These are phyloP conservation scores for Copromyces sp. DNA, from an alignment of 495 filamentous ascomycete species.

Conservation along the genomic window DNA sequence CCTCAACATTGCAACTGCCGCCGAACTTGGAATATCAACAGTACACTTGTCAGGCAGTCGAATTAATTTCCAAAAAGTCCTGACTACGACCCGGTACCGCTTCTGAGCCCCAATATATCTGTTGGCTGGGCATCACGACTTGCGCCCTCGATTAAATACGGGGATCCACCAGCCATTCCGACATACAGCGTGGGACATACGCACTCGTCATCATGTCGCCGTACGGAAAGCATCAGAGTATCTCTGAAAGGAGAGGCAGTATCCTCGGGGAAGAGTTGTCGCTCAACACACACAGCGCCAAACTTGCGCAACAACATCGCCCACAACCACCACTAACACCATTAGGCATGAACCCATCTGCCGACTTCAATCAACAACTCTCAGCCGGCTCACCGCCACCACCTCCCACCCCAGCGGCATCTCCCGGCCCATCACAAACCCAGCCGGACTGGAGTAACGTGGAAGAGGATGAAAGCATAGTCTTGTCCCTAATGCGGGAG, in stretches of 20 bases:
- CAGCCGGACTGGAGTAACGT: slow-evolving; percentile 44
- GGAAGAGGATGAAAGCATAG: slow-evolving; percentile 42
- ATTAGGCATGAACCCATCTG: slow-evolving; percentile 43
- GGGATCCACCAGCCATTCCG: background rate
- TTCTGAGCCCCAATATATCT: background rate
- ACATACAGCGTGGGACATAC: background rate
- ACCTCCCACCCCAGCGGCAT: slow-evolving; percentile 47
- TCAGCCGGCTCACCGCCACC: slow-evolving; percentile 42
- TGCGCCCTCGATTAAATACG: slow-evolving; percentile 1
- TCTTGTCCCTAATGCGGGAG: slow-evolving; percentile 37
- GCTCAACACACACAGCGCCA: slow-evolving; percentile 33
- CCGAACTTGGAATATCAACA: background rate
- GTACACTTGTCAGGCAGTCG: background rate
- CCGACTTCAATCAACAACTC: slow-evolving; percentile 43
- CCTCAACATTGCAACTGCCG: background rate
- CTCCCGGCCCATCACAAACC: slow-evolving; percentile 42
- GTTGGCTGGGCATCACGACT: background rate
- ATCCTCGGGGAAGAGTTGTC: slow-evolving; percentile 33
- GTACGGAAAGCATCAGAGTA: slow-evolving; percentile 29
- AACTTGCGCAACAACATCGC: slow-evolving; percentile 35
- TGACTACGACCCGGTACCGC: background rate
- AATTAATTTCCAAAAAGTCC: background rate
- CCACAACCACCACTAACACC: slow-evolving; percentile 47
- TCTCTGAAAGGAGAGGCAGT: slow-evolving; percentile 36
- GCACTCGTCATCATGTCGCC: slow-evolving; percentile 24